These are phyloP conservation scores for Metschnikowia rubicola DNA, from an alignment of 805 yeast genomes.

Conservation along the genomic window DNA sequence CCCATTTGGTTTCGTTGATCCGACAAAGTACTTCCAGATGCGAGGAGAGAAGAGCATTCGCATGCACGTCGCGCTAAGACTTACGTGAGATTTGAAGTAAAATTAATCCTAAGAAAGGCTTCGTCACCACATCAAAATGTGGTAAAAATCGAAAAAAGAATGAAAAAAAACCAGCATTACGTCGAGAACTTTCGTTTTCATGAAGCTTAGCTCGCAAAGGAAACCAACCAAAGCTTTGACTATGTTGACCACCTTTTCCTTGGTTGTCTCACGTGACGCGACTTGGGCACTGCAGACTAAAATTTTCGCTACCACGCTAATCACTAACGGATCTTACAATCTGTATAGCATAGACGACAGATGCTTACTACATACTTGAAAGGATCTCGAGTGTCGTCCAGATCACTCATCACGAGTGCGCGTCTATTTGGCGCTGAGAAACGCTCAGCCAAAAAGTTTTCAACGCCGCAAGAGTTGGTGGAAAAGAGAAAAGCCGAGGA, in stretches of 20 bases:
- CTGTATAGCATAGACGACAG: background rate
- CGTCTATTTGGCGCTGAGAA: slow-evolving; percentile 1
- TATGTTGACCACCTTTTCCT: no score
- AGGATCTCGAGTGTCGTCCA: slow-evolving; percentile 2
- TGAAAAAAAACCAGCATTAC: no score
- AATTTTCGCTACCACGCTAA: background rate
- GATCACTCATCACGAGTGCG: slow-evolving; percentile 6
- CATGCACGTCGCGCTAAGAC: slow-evolving; percentile 1
- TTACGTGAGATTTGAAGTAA: no score
- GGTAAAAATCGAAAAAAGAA: no score
- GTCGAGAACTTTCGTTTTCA: no score
- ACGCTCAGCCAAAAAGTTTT: slow-evolving; percentile 14
- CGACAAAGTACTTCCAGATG: background rate
- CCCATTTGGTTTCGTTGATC: slow-evolving; percentile 46
- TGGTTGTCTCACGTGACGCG: slow-evolving; percentile 4
- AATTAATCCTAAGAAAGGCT: no score
- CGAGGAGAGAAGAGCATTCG: slow-evolving; percentile 1
- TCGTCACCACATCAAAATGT: no score
- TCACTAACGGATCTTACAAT: background rate
- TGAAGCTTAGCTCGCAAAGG: no score
- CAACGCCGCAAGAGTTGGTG: slow-evolving; percentile 33
- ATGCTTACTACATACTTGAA: slow-evolving; percentile 9
- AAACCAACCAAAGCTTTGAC: no score
- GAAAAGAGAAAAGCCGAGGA: slow-evolving; percentile 24
- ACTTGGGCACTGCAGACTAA: slow-evolving; percentile 5